phyloP scores from a whole-genome alignment of 2,329 filamentous ascomycete genomes.

The Colletotrichum theobromicola region DNA sequence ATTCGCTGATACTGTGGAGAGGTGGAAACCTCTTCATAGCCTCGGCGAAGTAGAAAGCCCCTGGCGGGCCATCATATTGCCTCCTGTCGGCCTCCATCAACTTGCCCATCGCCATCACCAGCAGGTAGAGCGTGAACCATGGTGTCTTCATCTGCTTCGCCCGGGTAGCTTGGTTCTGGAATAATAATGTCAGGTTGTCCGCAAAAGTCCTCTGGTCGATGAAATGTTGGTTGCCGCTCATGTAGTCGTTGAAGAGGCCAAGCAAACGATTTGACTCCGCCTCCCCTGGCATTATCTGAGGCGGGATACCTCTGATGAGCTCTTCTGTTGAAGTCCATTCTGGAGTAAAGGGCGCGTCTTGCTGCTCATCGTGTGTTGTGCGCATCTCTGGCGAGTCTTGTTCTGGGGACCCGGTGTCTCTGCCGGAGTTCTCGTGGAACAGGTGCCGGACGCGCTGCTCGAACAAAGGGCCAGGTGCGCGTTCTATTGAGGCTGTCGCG shows the following conservation, averaged over 20 bases:
- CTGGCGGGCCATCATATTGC: constrained; percentile 22
- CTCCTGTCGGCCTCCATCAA: constrained; percentile 27
- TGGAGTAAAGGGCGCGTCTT: constrained; percentile 8
- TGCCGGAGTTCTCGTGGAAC: constrained; percentile 13
- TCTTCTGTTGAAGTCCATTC: constrained; percentile 19
- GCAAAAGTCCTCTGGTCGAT: constrained; percentile 30
- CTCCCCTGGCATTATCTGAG: constrained; percentile 17
- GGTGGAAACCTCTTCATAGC: constrained; percentile 29
- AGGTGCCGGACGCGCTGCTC: constrained; percentile 7
- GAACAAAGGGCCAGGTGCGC: constrained; percentile 9
- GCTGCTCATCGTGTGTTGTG: not conserved
- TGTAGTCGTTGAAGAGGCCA: constrained; percentile 26
- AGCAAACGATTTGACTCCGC: constrained; percentile 26
- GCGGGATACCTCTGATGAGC: constrained; percentile 12
- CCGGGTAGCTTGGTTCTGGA: constrained; percentile 24
- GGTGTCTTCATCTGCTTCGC: constrained; percentile 24
- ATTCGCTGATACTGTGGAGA: constrained; percentile 26
- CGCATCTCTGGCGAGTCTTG: not conserved
- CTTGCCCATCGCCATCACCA: constrained; percentile 34
- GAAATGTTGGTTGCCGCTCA: constrained; percentile 33
- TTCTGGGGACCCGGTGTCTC: constrained; percentile 7
- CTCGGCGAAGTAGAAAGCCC: constrained; percentile 30
- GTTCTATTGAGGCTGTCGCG: constrained; percentile 8
- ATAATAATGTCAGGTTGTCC: constrained; percentile 28
- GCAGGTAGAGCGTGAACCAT: constrained; percentile 32